These are phyloP conservation scores for Globisporangium cylindrosporum DNA, from an alignment of 352 stramenopile genomes.

Conservation along the genomic window DNA sequence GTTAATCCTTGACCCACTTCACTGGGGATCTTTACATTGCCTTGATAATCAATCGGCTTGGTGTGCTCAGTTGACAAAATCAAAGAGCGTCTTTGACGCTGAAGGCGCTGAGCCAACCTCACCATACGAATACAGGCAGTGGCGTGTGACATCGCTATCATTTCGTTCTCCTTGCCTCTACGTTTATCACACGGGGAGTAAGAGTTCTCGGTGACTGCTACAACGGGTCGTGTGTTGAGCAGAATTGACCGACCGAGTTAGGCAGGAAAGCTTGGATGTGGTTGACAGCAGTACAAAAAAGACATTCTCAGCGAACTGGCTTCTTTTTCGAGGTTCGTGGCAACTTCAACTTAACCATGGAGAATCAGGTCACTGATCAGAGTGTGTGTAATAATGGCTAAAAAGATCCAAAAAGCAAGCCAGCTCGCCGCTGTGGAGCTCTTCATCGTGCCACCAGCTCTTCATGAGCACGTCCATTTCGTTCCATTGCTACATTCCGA, in stretches of 20 bases:
- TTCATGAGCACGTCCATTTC: not conserved
- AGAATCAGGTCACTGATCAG: not conserved
- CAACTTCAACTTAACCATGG: constrained; percentile 6
- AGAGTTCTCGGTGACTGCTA: too few species aligned
- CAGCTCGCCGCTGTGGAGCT: not conserved
- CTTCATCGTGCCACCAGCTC: not conserved
- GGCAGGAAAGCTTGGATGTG: not conserved
- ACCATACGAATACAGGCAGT: too few species aligned
- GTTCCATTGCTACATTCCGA: too few species aligned
- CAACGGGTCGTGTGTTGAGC: too few species aligned
- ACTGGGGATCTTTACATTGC: not conserved
- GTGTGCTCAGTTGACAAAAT: not conserved
- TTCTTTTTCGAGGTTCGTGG: constrained; percentile 1
- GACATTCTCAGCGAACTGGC: constrained; percentile 3
- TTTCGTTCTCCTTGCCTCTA: too few species aligned
- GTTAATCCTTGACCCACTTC: not conserved
- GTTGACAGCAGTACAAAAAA: not conserved
- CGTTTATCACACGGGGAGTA: too few species aligned
- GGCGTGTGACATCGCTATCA: too few species aligned
- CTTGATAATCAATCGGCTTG: not conserved
- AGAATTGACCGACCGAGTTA: not conserved
- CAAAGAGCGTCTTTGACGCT: not conserved
- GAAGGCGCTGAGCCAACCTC: too few species aligned
- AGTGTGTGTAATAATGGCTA: constrained; percentile 8
- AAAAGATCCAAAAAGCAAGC: constrained; percentile 4